These are phyloP conservation scores for Aspergillus sp. DNA, from an alignment of 2,329 filamentous ascomycete species.

Conservation along the genomic window DNA sequence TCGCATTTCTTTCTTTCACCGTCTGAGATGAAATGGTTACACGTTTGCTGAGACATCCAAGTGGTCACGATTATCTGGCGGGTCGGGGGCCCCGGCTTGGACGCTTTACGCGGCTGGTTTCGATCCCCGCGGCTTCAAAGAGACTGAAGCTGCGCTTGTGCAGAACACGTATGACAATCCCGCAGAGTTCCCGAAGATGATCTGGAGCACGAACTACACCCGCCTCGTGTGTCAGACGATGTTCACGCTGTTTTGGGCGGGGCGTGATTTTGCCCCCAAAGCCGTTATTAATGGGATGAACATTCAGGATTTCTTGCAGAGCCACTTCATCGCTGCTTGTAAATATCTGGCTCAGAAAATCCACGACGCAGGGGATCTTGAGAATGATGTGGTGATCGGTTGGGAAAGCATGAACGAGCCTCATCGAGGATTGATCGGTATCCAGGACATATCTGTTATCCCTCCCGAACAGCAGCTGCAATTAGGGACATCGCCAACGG, in stretches of 20 bases:
- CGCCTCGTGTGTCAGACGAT: slow-evolving; percentile 83
- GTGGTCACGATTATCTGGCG: slow-evolving; percentile 94
- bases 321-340: slow-evolving; percentile 78
- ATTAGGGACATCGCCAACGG: slow-evolving; percentile 88
- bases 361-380: slow-evolving; percentile 82
- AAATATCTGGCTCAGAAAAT: slow-evolving; percentile 79
- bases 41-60: slow-evolving; percentile 37
- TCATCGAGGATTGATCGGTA: slow-evolving; percentile 81
- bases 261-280: slow-evolving; percentile 88
- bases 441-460: slow-evolving; percentile 74
- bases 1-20: neutral
- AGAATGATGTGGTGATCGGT: slow-evolving; percentile 82
- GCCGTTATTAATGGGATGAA: slow-evolving; percentile 93
- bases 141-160: slow-evolving; percentile 87
- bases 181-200: slow-evolving; percentile 92
- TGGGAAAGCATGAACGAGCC: slow-evolving; percentile 98
- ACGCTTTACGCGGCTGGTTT: slow-evolving; percentile 92
- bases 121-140: slow-evolving; percentile 78
- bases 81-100: slow-evolving; percentile 96
- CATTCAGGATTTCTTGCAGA: slow-evolving; percentile 91
- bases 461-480: slow-evolving; percentile 86
- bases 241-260: slow-evolving; percentile 91
- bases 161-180: slow-evolving; percentile 91
- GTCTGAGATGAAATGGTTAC: neutral
- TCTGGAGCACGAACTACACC: slow-evolving; percentile 97